Evolutionary conservation across 306 rosid genomes (phyloP), one percentile per base, ranked within the genome.

Genomic region (Rubus parviflorus): DNA sequence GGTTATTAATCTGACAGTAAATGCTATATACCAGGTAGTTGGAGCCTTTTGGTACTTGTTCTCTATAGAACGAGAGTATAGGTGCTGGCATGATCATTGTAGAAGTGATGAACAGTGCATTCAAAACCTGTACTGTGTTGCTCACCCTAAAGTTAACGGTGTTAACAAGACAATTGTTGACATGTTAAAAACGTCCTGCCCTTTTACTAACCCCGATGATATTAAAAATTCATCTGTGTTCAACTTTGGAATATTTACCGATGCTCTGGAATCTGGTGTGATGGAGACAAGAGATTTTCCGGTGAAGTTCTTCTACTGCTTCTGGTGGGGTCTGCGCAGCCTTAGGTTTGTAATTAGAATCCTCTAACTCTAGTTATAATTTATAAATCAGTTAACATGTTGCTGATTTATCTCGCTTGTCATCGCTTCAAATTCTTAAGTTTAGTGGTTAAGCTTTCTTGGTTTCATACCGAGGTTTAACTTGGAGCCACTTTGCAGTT

Each of bases 311-410:
- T 86, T 82, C 66, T 92, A 83, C 85, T 92, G 95, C 83, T 94
- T 94, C 72, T 94, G 98, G 97, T 94, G 98, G 98, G 98, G 97
- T 81, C 84, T 94, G 64, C 89, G 95, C 75, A 82, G 75, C 85
- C 80, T 95, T 22, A 86, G 98, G 97, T 95, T 46, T 11, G 89
- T 74, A 49, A 42, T 61, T 54, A 25, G 43, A 23, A 22, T 19
- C 0, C 66, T 9, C 35, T 9, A 47, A 42, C 58, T 69, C 54
- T 42, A 17, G 49, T 42, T 40, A 40, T 75, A 48, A 51, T 60
- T 42, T 40, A 40, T 75, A 48, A 51, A 17, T 66, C 16, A 19
- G 20, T 46, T 47, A 35, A 23, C 63, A 68, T 38, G 25, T 14
- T 20, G 69, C 35, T 35, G 58, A 49, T 5, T 16, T 53, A 53